A percentile compares a stretch with the other conserved stretches of the same genome.
phyloP scores from a whole-genome alignment of 2,329 filamentous ascomycete species.

The Paecilomyces dactylethromorphus region DNA sequence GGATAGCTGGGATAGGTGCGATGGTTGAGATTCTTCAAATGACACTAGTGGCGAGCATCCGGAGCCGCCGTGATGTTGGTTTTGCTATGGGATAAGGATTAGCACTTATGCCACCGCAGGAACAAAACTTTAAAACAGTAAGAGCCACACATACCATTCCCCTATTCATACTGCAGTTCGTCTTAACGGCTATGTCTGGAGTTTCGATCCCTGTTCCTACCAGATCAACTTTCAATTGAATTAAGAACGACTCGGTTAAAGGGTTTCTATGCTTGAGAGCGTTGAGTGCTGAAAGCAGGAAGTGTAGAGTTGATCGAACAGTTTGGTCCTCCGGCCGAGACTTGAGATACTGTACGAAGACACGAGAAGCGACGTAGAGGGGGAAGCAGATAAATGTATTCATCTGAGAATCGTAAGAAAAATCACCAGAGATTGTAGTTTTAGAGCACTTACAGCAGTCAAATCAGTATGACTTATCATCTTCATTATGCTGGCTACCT shows the following conservation, averaged over 20 bases:
- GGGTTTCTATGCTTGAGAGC: conserved; percentile 83
- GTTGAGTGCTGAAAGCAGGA: conserved; percentile 84
- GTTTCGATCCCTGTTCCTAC: conserved; percentile 46
- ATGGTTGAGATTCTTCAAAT: conserved; percentile 7
- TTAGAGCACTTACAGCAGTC: conserved; percentile 56
- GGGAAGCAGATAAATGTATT: conserved; percentile 95
- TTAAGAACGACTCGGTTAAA: conserved; percentile 87
- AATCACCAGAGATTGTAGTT: conserved; percentile 30
- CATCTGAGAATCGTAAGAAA: conserved; percentile 53
- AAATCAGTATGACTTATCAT: conserved; percentile 89
- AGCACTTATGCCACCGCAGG: background rate
- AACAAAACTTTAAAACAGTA: background rate
- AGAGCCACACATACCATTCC: background rate
- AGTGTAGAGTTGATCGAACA: conserved; percentile 76
- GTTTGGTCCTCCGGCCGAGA: conserved; percentile 76
- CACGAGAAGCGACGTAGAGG: conserved; percentile 88
- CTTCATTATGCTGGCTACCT: conserved; percentile 91
- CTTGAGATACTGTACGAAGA: conserved; percentile 96
- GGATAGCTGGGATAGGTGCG: conserved; percentile 3
- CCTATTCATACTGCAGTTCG: background rate
- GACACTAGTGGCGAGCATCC: conserved; percentile 6
- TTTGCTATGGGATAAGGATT: background rate
- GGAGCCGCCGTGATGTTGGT: background rate
- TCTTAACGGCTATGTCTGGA: background rate
- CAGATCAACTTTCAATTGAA: conserved; percentile 87